Evolutionary conservation across 2,329 filamentous ascomycete genomes (phyloP).

Genomic region (Esteya vermicola): DNA sequence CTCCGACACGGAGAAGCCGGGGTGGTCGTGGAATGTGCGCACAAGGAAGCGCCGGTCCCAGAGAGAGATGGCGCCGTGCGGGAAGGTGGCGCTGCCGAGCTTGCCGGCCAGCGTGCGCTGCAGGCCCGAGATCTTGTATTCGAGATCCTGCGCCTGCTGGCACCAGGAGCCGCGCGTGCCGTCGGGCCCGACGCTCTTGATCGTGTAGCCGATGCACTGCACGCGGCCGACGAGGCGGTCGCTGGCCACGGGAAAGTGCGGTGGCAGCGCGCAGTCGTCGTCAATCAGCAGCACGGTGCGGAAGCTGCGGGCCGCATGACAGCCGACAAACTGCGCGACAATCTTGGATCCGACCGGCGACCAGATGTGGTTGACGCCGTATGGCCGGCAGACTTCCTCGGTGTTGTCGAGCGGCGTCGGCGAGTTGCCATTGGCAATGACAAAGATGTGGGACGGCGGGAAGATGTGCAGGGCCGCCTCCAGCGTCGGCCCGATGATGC

Average conservation of each 20-base stretch:
- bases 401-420: conserved; percentile 4
- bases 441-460: conserved; percentile 4
- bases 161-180: neutral
- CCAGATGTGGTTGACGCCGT: conserved; percentile 5
- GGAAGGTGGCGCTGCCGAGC: conserved; percentile 3
- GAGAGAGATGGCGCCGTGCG: conserved; percentile 5
- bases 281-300: conserved; percentile 2
- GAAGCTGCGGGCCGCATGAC: conserved; percentile 2
- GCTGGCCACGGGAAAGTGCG: conserved; percentile 3
- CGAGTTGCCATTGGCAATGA: conserved; percentile 5
- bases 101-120: conserved; percentile 3
- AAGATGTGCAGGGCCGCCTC: conserved; percentile 4
- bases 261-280: conserved; percentile 6
- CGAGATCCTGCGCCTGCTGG: conserved; percentile 6
- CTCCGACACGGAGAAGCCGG: conserved; percentile 5
- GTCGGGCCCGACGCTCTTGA: conserved; percentile 3
- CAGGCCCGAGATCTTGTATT: conserved; percentile 5
- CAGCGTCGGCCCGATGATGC: conserved; percentile 3
- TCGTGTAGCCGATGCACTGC: conserved; percentile 5
- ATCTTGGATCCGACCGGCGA: conserved; percentile 6
- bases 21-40: conserved; percentile 3
- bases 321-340: conserved; percentile 5
- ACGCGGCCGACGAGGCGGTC: conserved; percentile 1
- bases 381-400: conserved; percentile 3
- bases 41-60: conserved; percentile 4